Percentiles rank a stretch among this genome's conserved stretches.
Conservation (phyloP, 352 stramenopile species). For the Aphanomyces invadans region DNA sequence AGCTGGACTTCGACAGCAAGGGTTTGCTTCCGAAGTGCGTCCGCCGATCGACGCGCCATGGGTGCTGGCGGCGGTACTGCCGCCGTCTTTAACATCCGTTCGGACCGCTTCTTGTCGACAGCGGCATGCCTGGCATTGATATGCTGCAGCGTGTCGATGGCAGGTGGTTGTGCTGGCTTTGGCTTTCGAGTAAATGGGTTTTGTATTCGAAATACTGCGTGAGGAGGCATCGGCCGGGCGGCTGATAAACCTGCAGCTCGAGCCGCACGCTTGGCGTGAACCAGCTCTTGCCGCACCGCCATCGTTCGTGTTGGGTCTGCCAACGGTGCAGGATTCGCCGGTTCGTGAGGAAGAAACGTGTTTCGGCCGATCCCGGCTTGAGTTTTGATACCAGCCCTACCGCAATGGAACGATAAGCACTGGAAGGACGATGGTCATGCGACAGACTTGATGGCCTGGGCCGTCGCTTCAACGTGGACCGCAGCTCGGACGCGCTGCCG, state of each 20-base stretch:
- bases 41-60: neutral
- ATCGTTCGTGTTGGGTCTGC: neutral
- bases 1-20: neutral
- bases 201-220: neutral
- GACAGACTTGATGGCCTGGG: conserved; percentile 15
- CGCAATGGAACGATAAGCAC: neutral
- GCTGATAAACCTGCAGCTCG: neutral
- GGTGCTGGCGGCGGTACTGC: neutral
- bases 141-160: neutral
- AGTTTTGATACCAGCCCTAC: neutral
- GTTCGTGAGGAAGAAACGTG: neutral
- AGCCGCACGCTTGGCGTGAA: neutral
- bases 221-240: neutral
- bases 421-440: neutral
- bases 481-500: neutral
- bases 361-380: neutral
- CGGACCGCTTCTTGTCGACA: neutral
- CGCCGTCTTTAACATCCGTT: neutral
- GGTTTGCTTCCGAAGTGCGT: neutral
- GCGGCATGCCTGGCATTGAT: neutral
- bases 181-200: neutral
- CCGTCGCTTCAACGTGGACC: conserved; percentile 14
- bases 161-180: neutral
- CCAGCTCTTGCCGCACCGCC: neutral
- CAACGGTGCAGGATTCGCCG: neutral